A percentile compares a stretch with the other conserved stretches of the same genome.
Conservation (phyloP, 2,329 filamentous ascomycete genomes). For the Paraconiothyrium sp. region DNA sequence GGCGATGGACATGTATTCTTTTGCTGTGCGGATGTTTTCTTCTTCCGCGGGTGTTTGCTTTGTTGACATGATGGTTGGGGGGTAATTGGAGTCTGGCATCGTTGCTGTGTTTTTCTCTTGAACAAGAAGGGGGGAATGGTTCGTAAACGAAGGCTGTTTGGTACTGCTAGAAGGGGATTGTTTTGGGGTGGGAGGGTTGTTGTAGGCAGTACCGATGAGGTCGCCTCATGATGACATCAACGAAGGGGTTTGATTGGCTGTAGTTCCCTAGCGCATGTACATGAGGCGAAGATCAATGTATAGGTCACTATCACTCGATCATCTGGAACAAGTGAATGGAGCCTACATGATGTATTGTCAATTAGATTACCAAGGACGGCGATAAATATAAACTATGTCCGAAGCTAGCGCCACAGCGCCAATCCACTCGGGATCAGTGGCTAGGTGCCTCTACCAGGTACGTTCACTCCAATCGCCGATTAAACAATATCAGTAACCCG, state of each 20-base stretch:
- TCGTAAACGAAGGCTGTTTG: too few relatives aligned
- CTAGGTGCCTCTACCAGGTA: too few relatives aligned
- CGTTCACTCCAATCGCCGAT: too few relatives aligned
- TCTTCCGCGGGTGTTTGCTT: constrained; percentile 28
- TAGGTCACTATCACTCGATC: neutral
- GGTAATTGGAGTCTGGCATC: constrained; percentile 1
- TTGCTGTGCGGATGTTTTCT: constrained; percentile 45
- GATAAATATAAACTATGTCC: too few relatives aligned
- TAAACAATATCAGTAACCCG: too few relatives aligned
- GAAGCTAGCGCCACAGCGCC: too few relatives aligned
- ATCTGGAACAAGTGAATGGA: too few relatives aligned
- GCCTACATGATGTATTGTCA: too few relatives aligned
- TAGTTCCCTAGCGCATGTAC: neutral
- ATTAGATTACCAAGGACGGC: too few relatives aligned
- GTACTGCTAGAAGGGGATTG: too few relatives aligned
- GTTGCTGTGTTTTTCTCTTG: neutral
- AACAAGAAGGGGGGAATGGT: too few relatives aligned
- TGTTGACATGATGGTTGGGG: constrained; percentile 24
- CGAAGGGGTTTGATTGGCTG: neutral
- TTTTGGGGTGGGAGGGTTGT: neutral
- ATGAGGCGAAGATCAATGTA: neutral
- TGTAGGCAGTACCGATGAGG: constrained; percentile 1
- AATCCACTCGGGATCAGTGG: too few relatives aligned
- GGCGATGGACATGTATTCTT: constrained; percentile 51
- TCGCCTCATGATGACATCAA: constrained; percentile 13